phyloP scores from a whole-genome alignment of 2,329 filamentous ascomycete species.

The Pseudocercospora fuligena region DNA sequence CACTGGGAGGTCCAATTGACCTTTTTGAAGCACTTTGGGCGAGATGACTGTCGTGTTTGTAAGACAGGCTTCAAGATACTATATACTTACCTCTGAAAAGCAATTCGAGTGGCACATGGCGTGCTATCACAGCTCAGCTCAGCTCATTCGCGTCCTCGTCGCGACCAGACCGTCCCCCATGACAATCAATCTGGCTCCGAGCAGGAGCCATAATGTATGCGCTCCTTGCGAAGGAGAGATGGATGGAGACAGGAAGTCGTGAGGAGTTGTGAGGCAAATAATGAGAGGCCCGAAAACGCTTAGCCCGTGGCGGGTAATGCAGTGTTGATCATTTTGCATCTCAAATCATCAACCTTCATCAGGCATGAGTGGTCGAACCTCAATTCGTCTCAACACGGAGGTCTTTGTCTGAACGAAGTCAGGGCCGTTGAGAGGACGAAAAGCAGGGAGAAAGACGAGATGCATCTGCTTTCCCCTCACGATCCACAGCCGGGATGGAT shows the following conservation, averaged over 20 bases:
- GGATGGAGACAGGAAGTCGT: background rate
- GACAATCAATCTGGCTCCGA: no score
- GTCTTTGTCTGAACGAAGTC: no score
- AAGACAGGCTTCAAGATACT: background rate
- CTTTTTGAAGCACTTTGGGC: no score
- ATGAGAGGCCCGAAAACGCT: background rate
- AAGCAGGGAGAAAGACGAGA: background rate
- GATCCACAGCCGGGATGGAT: background rate
- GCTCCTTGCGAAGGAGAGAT: background rate
- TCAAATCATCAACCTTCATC: background rate
- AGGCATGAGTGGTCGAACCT: no score
- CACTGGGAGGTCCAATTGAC: no score
- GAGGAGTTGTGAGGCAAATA: constrained; percentile 3
- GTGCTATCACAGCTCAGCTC: background rate
- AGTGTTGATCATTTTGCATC: background rate
- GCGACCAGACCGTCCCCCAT: no score
- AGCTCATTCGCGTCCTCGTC: background rate
- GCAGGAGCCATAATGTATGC: no score
- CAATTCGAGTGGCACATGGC: constrained; percentile 1
- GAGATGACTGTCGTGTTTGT: no score
- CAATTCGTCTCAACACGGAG: no score
- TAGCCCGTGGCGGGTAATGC: constrained; percentile 3
- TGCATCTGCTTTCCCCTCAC: background rate
- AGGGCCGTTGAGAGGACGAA: background rate
- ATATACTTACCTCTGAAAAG: background rate